These are phyloP conservation scores for Sordariomycetes sp. DNA, from an alignment of 2,329 filamentous ascomycete genomes.

Conservation along the genomic window DNA sequence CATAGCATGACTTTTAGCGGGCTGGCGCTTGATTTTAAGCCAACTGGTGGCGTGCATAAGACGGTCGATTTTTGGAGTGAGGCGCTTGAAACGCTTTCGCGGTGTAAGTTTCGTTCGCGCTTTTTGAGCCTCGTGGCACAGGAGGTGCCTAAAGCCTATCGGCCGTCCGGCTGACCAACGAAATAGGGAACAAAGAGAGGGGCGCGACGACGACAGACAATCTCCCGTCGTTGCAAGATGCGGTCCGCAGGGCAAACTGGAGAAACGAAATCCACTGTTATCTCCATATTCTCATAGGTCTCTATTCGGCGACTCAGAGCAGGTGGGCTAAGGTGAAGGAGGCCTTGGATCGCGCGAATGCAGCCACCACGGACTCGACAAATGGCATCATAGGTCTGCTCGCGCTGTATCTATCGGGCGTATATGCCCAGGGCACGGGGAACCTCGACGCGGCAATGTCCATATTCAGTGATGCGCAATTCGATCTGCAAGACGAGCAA, in stretches of 20 bases:
- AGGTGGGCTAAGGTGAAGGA: conserved; percentile 54
- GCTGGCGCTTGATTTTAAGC: conserved; percentile 27
- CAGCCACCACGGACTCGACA: conserved; percentile 22
- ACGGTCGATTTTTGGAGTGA: conserved; percentile 26
- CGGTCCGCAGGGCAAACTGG: conserved; percentile 48
- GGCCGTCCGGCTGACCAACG: background rate
- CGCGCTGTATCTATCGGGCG: conserved; percentile 58
- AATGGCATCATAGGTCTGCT: conserved; percentile 32
- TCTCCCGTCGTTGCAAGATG: conserved; percentile 40
- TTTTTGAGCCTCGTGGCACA: background rate
- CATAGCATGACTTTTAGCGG: conserved; percentile 41
- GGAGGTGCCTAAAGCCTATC: background rate
- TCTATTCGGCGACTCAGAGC: conserved; percentile 56
- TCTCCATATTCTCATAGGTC: conserved; percentile 55
- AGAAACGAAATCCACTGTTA: conserved; percentile 53
- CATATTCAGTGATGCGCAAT: conserved; percentile 49
- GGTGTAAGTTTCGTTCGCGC: conserved; percentile 23
- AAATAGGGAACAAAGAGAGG: conserved; percentile 10
- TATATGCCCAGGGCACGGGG: conserved; percentile 66
- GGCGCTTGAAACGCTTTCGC: conserved; percentile 29
- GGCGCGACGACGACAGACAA: conserved; percentile 14
- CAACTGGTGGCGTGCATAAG: conserved; percentile 17
- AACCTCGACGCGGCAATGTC: conserved; percentile 54
- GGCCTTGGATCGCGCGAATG: conserved; percentile 38
- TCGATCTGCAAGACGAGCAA: conserved; percentile 35